These are phyloP conservation scores for Iodosphaeria phyllophila DNA, from an alignment of 2,329 filamentous ascomycete species.

Conservation along the genomic window DNA sequence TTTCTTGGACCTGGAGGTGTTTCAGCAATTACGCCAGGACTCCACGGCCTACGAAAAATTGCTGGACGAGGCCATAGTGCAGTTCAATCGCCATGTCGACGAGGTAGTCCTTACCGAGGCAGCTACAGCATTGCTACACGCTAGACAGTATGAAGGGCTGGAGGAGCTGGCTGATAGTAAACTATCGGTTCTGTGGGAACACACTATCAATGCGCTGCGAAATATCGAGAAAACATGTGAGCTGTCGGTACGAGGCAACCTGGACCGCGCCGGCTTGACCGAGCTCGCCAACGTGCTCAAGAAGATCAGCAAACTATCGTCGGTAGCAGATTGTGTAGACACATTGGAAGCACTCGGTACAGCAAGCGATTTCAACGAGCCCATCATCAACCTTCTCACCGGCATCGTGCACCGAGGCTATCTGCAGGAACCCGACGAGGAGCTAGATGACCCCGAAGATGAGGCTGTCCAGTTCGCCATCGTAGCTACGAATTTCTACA, in stretches of 20 bases:
- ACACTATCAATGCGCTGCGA: constrained; percentile 54
- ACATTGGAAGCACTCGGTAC: constrained; percentile 46
- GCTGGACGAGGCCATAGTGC: constrained; percentile 80
- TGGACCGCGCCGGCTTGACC: constrained; percentile 44
- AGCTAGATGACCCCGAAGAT: constrained; percentile 61
- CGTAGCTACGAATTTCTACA: constrained; percentile 67
- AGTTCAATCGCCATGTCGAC: constrained; percentile 85
- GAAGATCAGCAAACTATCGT: constrained; percentile 65
- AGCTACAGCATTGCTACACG: constrained; percentile 64
- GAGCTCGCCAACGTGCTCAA: constrained; percentile 57
- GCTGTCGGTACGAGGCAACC: constrained; percentile 50
- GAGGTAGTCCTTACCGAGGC: constrained; percentile 72
- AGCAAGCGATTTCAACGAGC: constrained; percentile 25
- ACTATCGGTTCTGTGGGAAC: constrained; percentile 71
- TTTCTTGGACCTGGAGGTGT: constrained; percentile 69
- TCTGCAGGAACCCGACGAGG: constrained; percentile 47
- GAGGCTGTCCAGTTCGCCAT: constrained; percentile 60
- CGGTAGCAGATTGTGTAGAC: constrained; percentile 60
- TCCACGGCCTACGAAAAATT: constrained; percentile 62
- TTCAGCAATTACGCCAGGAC: constrained; percentile 77
- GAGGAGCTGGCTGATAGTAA: constrained; percentile 72
- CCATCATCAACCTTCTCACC: constrained; percentile 50
- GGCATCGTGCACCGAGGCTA: constrained; percentile 58
- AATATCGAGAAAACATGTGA: constrained; percentile 53
- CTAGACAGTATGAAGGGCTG: constrained; percentile 71